These are phyloP conservation scores for Trichosporon coremiiforme DNA, from an alignment of 1,284 basidiomycete species.

Conservation along the genomic window DNA sequence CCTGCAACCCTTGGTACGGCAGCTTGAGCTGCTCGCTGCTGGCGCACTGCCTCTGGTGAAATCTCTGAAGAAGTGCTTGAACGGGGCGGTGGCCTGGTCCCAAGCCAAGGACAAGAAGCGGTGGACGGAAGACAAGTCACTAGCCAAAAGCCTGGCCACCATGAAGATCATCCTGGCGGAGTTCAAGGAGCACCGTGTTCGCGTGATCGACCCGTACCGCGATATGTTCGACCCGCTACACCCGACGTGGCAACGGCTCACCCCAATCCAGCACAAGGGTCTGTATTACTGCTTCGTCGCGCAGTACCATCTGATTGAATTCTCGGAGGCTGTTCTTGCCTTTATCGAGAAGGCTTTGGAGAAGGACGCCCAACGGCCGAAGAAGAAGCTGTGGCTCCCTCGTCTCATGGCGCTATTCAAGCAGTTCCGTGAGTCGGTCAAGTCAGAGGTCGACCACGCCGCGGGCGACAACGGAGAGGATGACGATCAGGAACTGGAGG, in stretches of 20 bases:
- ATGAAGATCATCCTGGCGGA: slow-evolving; percentile 53
- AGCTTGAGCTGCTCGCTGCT: slow-evolving; percentile 62
- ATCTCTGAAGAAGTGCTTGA: slow-evolving; percentile 39
- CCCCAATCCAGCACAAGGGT: slow-evolving; percentile 52
- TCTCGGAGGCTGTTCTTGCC: slow-evolving; percentile 59
- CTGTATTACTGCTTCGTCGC: slow-evolving; percentile 70
- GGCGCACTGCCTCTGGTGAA: slow-evolving; percentile 63
- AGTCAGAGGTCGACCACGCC: slow-evolving; percentile 10
- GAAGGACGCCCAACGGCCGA: slow-evolving; percentile 63
- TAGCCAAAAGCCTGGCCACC: neutral
- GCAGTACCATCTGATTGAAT: slow-evolving; percentile 69
- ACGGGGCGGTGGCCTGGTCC: slow-evolving; percentile 40
- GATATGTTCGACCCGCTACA: slow-evolving; percentile 62
- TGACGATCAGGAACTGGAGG: slow-evolving; percentile 14
- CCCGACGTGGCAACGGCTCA: slow-evolving; percentile 17
- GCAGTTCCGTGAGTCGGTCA: slow-evolving; percentile 32
- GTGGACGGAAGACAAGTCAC: neutral
- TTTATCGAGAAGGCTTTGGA: slow-evolving; percentile 63
- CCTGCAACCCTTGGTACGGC: slow-evolving; percentile 61
- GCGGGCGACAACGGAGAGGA: slow-evolving; percentile 21
- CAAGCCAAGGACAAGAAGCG: slow-evolving; percentile 21
- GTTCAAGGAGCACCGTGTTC: slow-evolving; percentile 59
- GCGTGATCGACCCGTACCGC: slow-evolving; percentile 71
- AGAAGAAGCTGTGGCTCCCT: slow-evolving; percentile 70
- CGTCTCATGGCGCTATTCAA: slow-evolving; percentile 51